Evolutionary conservation across 192 early-diverging fungal genomes (phyloP), one percentile per base, ranked within the genome.

Genomic region (Coemansia sp.): DNA sequence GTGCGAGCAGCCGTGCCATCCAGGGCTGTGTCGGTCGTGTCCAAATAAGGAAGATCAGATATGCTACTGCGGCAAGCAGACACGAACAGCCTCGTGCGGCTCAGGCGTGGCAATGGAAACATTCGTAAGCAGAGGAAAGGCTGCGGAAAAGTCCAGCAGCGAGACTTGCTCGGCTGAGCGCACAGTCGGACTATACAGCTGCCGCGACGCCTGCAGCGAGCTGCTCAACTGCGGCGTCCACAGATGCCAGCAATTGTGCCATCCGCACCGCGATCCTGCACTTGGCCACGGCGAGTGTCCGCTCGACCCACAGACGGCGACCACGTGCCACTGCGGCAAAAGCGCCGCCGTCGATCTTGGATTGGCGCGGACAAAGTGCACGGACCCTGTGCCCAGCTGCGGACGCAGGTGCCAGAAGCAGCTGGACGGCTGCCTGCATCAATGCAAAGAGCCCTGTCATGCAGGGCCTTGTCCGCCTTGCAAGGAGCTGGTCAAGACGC

Each of bases 31-130:
- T 70, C 73, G 81, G 21, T 85, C 88, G 26, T 94, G 92, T 49
- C 54, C 79, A 26, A 72, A 77, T 32, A 52, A 64, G 23, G 81
- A 87, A 60, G 50, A 73, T 15, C 89, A 92, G 77, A 44, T 54
- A 8, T 94, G 92, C 71, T 89, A 87, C 65, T 94, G 92, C 68
- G 92, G 91, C 15, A 77, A 84, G 41, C 79, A 85, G 68, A 74
- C 77, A 47, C 83, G 87, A 16, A 71, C 65, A 0, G 86, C 79
- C 13, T 70, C 67, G 42, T 93, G 92, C 68, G 91, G 91, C 8
- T 74, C 69, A 12, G 90, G 90, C 8, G 54, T 64, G 15, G 67
- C 84, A 2, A 42, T 61, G 61, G 56, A 32, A 39, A 69, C 70
- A 3, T 69, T 61, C 56, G 23, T 50, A 15, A 39, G 23, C 12